phyloP scores from a whole-genome alignment of 2,329 filamentous ascomycete species.

The Cercospora sesami region DNA sequence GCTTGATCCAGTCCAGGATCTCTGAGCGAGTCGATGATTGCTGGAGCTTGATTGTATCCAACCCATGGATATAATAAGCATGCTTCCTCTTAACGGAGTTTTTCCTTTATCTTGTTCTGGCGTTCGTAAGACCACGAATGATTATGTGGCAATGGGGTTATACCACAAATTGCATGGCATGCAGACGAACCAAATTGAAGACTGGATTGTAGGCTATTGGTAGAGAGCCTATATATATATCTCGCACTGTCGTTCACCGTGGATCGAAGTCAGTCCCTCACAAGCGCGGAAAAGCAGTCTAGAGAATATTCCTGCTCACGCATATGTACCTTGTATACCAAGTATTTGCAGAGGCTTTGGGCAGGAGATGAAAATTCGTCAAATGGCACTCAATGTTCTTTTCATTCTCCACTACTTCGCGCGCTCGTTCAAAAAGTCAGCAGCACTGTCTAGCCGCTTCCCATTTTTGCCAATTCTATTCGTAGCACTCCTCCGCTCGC shows the following conservation, averaged over 20 bases:
- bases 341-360: no score
- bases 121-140: slow-evolving; percentile 1
- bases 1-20: slow-evolving; percentile 26
- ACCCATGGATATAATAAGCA: not conserved
- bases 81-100: not conserved
- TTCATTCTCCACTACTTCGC: not conserved
- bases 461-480: not conserved
- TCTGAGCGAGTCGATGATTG: not conserved
- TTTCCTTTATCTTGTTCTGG: not conserved
- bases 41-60: not conserved
- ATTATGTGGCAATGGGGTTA: not conserved
- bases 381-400: not conserved
- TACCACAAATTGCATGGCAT: not conserved
- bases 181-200: not conserved
- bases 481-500: not conserved
- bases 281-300: no score
- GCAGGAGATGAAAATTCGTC: not conserved
- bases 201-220: not conserved
- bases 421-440: not conserved
- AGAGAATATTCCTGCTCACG: no score
- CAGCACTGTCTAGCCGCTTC: slow-evolving; percentile 2
- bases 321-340: no score
- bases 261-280: not conserved
- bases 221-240: not conserved
- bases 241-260: not conserved